Evolutionary conservation across 257 asterid species (phyloP), one percentile per base, ranked within the genome.

Genomic region (Forsythia suspensa): DNA sequence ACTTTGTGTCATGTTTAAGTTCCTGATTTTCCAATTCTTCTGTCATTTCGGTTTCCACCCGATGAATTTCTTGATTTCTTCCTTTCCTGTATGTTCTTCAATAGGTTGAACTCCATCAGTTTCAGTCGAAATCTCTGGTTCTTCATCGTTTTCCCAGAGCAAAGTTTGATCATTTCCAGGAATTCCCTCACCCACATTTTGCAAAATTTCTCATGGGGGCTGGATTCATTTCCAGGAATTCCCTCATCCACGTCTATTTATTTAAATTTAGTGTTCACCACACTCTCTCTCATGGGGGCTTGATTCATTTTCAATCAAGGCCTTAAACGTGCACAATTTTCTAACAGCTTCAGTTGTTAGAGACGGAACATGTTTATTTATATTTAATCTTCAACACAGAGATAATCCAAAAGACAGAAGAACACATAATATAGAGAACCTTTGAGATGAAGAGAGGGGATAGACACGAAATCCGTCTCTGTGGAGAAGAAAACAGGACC

Each of bases 371-470:
- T 29, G 6, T 12, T 48, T 46, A 46, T 46, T 46, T 46, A 12
- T 12, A 46, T 46, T 12, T 6, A 13, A 12, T 29, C 2, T 29
- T 29, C 34, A 29, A 29, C 34, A 29, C 34, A 29, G 2, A 29
- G 34, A 29, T 29, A 29, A 29, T 29, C 34, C 34, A 29, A 29
- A 29, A 29, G 34, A 46, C n/a, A 46, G 71, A 21, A 24, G 18
- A 77, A 43, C 6, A 37, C 8, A n/a, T 3, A 36, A 78, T 3
- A 10, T 10, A 5, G 9, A 38, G 6, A 77, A 95, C 99, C 97
- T 89, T 76, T 87, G 78, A 92, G 92, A 87, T 87, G 91, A 84
- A 92, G 91, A 13, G 91, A 88, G 85, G 91, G 96, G 83, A 87
- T 52, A 75, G 91, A 93, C 90, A 85, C 18, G 41, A 86, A 10